phyloP scores from a whole-genome alignment of 768 basidiomycete genomes.

The Cytidiella melzeri region DNA sequence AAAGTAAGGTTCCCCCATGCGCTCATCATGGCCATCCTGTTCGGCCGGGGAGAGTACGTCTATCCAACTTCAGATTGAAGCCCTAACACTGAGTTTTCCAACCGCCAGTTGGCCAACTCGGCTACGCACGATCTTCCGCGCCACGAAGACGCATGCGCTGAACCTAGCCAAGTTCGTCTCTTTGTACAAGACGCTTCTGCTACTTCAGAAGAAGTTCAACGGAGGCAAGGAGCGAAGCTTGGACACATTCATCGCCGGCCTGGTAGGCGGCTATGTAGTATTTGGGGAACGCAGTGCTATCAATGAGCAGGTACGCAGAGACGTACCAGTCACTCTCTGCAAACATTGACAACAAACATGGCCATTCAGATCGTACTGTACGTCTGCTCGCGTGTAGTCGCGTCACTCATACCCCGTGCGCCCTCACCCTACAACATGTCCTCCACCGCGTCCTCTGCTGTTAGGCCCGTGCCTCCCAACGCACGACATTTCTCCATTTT shows the following conservation, averaged over 20 bases:
- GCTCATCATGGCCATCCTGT: constrained; percentile 91
- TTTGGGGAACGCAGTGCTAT: constrained; percentile 84
- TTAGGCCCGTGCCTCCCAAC: constrained; percentile 78
- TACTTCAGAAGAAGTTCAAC: constrained; percentile 78
- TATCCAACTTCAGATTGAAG: not conserved
- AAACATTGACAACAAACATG: not conserved
- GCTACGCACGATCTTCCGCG: constrained; percentile 60
- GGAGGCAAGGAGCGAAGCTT: constrained; percentile 73
- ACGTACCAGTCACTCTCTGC: too few species aligned
- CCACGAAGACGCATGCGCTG: constrained; percentile 85
- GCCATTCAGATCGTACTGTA: constrained; percentile 84
- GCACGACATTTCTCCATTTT: constrained; percentile 80
- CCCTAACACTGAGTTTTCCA: not conserved
- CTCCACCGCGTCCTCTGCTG: constrained; percentile 34
- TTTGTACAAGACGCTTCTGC: constrained; percentile 80
- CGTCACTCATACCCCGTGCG: constrained; percentile 86
- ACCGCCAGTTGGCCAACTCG: constrained; percentile 64
- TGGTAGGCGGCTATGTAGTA: constrained; percentile 85
- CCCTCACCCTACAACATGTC: constrained; percentile 44
- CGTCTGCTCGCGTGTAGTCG: constrained; percentile 86
- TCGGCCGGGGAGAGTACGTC: constrained; percentile 78
- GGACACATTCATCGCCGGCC: constrained; percentile 90
- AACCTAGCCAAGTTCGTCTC: constrained; percentile 94
- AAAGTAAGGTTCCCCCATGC: constrained; percentile 96
- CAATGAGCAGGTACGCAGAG: constrained; percentile 83